These are phyloP conservation scores for Trebouxia sp. DNA, from an alignment of 139 green algal species.

Conservation along the genomic window DNA sequence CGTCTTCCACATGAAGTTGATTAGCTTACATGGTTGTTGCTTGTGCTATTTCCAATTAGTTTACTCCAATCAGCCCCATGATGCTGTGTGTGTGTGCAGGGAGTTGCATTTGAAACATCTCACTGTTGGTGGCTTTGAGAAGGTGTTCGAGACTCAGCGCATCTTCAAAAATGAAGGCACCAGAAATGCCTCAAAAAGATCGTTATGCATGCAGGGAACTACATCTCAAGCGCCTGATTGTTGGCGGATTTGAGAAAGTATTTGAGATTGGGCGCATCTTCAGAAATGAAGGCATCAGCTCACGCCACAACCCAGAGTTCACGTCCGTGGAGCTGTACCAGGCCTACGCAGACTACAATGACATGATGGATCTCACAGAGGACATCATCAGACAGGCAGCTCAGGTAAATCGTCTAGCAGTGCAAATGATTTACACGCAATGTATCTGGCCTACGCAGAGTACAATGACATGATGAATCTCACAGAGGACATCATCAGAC, in stretches of 20 bases:
- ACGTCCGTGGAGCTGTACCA: conserved; percentile 95
- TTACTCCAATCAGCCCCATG: too few relatives aligned
- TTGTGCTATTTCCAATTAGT: too few relatives aligned
- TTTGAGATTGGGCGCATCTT: conserved; percentile 98
- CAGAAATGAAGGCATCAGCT: conserved; percentile 94
- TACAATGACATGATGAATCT: conserved; percentile 97
- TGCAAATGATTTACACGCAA: too few relatives aligned
- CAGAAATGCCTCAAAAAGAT: neutral
- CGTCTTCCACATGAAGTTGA: neutral
- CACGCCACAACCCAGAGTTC: conserved; percentile 98
- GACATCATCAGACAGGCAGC: conserved; percentile 63
- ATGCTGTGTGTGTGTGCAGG: too few relatives aligned
- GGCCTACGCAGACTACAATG: conserved; percentile 94
- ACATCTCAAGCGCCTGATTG: conserved; percentile 93
- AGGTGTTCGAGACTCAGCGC: conserved; percentile 96
- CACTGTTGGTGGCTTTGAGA: conserved; percentile 89
- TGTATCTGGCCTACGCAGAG: conserved; percentile 96
- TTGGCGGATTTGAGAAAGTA: conserved; percentile 94
- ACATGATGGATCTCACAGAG: conserved; percentile 98
- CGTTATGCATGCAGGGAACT: conserved; percentile 69
- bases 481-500: conserved; percentile 84
- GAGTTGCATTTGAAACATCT: conserved; percentile 98
- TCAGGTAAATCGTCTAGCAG: too few relatives aligned
- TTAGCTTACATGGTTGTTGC: neutral
- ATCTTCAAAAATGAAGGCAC: conserved; percentile 98